Evolutionary conservation across 23 red algal species (phyloP).

Genomic region (Pyropia haitanensis): DNA sequence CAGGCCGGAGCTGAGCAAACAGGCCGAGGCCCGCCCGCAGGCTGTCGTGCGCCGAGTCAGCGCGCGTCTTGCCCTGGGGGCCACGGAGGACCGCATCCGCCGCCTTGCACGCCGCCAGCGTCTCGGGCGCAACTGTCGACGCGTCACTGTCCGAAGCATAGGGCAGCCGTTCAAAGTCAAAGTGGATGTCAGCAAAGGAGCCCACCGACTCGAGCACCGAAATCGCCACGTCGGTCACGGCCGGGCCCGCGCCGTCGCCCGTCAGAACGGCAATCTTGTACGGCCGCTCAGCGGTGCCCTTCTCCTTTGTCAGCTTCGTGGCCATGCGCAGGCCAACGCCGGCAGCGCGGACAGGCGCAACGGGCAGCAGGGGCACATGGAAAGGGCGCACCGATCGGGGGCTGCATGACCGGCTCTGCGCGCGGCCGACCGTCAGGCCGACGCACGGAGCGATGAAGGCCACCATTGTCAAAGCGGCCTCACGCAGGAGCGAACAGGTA

Average conservation of each 20-base stretch:
- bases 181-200: conserved; percentile 61
- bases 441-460: no score
- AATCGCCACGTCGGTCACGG: conserved; percentile 37
- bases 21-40: conserved; percentile 57
- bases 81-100: conserved; percentile 67
- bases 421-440: no score
- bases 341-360: no score
- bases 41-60: conserved; percentile 36
- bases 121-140: conserved; percentile 56
- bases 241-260: conserved; percentile 73
- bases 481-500: no score
- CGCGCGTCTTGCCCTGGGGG: conserved; percentile 47
- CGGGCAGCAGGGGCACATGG: no score
- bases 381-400: no score
- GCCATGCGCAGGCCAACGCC: no score
- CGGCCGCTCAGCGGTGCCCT: conserved; percentile 37
- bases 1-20: conserved; percentile 83
- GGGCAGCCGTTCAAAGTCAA: conserved; percentile 37
- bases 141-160: conserved; percentile 40
- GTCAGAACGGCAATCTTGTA: conserved; percentile 70
- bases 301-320: neutral
- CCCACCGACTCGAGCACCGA: conserved; percentile 47
- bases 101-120: conserved; percentile 42
- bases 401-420: no score
- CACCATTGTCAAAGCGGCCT: no score